These are phyloP conservation scores for Claviceps citrina DNA, from an alignment of 2,329 filamentous ascomycete species.

Conservation along the genomic window DNA sequence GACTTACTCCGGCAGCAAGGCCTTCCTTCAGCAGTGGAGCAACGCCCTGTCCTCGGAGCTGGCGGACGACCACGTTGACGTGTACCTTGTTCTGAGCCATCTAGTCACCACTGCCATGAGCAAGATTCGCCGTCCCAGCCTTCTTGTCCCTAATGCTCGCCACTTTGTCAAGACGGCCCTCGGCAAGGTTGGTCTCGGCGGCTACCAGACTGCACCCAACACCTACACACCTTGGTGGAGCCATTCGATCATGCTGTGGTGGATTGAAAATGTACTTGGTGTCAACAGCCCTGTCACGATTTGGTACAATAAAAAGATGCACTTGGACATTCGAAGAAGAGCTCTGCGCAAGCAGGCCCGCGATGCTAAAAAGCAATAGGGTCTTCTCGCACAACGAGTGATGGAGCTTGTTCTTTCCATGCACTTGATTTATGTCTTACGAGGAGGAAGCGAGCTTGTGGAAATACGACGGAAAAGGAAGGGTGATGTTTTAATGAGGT, in stretches of 20 bases:
- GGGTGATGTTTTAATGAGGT: background rate
- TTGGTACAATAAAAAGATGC: constrained; percentile 49
- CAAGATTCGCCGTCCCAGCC: constrained; percentile 70
- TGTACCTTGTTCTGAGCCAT: constrained; percentile 85
- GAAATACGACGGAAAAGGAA: background rate
- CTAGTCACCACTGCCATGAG: constrained; percentile 94
- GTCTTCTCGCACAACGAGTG: background rate
- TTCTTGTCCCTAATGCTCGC: constrained; percentile 66
- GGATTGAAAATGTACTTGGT: constrained; percentile 45
- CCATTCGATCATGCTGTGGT: constrained; percentile 79
- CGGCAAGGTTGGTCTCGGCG: constrained; percentile 65
- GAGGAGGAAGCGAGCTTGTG: background rate
- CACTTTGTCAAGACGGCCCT: constrained; percentile 68
- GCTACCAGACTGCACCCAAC: constrained; percentile 62
- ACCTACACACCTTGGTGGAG: constrained; percentile 90
- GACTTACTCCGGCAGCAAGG: constrained; percentile 95
- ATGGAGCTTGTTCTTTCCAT: background rate
- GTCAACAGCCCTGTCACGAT: constrained; percentile 32
- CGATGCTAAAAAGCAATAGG: constrained; percentile 53
- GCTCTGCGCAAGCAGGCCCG: constrained; percentile 73
- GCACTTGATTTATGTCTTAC: background rate
- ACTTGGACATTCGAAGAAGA: constrained; percentile 65
- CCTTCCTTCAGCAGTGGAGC: constrained; percentile 95
- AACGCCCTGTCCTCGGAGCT: constrained; percentile 73
- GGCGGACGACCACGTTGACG: constrained; percentile 62